Base-by-base conservation (phyloP, 768 basidiomycete genomes). In the Rhodotorula taiwanensis region DNA sequence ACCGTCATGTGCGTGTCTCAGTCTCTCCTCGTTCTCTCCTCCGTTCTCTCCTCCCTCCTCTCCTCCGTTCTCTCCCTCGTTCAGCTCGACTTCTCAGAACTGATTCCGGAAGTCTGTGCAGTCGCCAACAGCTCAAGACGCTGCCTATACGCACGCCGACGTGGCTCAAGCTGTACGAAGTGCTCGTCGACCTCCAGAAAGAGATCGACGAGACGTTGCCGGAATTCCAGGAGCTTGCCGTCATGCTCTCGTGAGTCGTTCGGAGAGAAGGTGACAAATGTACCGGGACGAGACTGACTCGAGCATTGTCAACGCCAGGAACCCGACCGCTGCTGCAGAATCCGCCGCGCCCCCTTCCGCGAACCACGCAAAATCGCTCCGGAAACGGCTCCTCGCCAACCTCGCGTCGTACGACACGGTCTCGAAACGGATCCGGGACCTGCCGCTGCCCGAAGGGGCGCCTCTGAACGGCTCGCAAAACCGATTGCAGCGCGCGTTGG, bases 201-300 rank as follows among this genome's bases (percentile, higher is more conserved):
- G 92, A 97, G 69, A 92, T 98, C n/a, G 88, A 90, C 73, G 86
- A 86, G 36, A 77, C 83, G 4, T 80, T 98, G 7, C 90, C 91
- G 5, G 83, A 86, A 66, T 93, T 94, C 74, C 89, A 94, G 70
- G 91, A 94, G 72, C 79, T 92, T 30, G 75, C 95, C 33, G 74
- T 87, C 45, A 82, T 80, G 15, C 78, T 93, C 41, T 86, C 78
- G 87, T 88, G 60, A 60, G 79, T 73, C 34, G 14, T n/a, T n/a
- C n/a, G n/a, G n/a, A n/a, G n/a, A n/a, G n/a, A n/a, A n/a, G n/a
- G n/a, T n/a, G n/a, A n/a, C n/a, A n/a, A n/a, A n/a, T n/a, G n/a
- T n/a, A n/a, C n/a, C n/a, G n/a, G n/a, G n/a, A n/a, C n/a, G n/a
- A n/a, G n/a, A n/a, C n/a, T n/a, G n/a, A n/a, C n/a, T n/a, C n/a